Conservation (phyloP, 2,329 filamentous ascomycete genomes). For the Venturiaceae sp. region DNA sequence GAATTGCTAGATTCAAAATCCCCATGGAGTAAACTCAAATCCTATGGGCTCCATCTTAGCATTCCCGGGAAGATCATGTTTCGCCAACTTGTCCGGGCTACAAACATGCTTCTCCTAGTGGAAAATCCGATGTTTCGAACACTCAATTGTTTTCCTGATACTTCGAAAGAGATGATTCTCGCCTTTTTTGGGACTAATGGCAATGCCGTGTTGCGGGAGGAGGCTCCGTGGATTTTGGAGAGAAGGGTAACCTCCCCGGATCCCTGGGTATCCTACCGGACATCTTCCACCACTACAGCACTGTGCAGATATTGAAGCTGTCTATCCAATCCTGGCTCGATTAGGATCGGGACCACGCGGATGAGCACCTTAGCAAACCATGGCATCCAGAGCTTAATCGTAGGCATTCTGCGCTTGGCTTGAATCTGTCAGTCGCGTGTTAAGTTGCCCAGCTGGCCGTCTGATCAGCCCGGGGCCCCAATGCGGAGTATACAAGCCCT, state of each 20-base stretch:
- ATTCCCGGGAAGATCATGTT: not conserved
- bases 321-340: not conserved
- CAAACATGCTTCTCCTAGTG: not conserved
- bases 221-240: not conserved
- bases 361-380: not conserved
- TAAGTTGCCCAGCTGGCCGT: not conserved
- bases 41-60: not conserved
- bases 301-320: not conserved
- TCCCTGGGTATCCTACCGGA: not conserved
- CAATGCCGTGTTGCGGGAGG: not conserved
- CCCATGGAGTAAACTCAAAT: not conserved
- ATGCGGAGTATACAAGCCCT: not conserved
- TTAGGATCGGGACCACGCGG: not conserved
- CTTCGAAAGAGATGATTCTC: not conserved
- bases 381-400: not conserved
- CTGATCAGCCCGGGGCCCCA: not conserved
- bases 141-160: not conserved
- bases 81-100: not conserved
- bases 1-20: not conserved
- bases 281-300: not conserved
- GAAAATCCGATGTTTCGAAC: not conserved
- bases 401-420: not conserved
- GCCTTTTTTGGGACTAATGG: not conserved
- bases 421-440: constrained; percentile 1
- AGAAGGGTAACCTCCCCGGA: not conserved